Evolutionary conservation across 495 filamentous ascomycete species (phyloP), one percentile per base, ranked within the genome.

Genomic region (Articulospora tetracladia): DNA sequence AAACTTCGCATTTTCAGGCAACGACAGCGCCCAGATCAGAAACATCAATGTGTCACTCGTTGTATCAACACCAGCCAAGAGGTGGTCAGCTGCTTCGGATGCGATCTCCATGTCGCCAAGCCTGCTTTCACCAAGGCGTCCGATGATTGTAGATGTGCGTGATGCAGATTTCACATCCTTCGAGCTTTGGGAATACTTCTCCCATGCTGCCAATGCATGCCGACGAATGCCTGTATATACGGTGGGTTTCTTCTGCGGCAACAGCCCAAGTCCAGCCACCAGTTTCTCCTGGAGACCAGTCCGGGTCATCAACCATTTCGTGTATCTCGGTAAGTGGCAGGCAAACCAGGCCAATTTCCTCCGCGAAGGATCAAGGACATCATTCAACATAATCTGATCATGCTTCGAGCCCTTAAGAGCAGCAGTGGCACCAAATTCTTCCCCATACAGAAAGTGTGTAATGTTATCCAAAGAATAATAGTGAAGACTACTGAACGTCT

Each of bases 61-160:
- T 0, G 89, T 93, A 68, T 93, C 90, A 62, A 91, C 88, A 20
- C 89, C 90, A 0, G 89, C 90, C 0, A 85, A 79, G 19, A 90
- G 73, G 58, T 93, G 63, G 39, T 65, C 63, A 0, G 63, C 63
- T 27, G 54, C 58, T 70, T 92, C 89, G 10, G 81, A 86, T 0
- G 86, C 85, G 24, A 87, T 70, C 10, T 73, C 74, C 1, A 83
- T 68, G 26, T 75, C 66, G 10, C 22, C 27, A 1, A 65, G 25
- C 19, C 58, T 48, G 34, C 60, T 50, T 8, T 55, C 44, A 55
- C 60, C 64, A 11, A 70, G 52, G 6, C 53, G 22, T 19, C 61
- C 46, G n/a, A 66, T 53, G 20, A 66, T 61, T 22, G 60, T 57
- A n/a, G 17, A 44, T 7, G 30, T 48, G 17, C 54, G 25, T 1